Percentiles rank a stretch among this genome's conserved stretches.
Conservation (phyloP, 2,329 filamentous ascomycete species). For the Fusarium fracticaudum region DNA sequence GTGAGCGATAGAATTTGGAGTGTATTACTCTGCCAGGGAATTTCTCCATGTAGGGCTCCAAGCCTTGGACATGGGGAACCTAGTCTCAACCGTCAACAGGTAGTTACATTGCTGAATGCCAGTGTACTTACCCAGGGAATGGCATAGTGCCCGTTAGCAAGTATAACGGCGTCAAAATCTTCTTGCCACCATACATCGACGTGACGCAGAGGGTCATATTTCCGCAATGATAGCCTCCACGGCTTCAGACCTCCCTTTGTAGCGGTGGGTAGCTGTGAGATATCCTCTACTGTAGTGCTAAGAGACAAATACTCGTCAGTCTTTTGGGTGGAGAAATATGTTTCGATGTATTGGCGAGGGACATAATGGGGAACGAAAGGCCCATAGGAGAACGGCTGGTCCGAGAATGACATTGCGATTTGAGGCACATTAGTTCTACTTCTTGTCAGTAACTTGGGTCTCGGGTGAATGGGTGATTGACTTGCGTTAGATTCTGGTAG, state of each 20-base stretch:
- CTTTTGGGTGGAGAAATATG: conserved; percentile 62
- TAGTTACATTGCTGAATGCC: fast-evolving
- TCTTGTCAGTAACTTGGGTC: fast-evolving
- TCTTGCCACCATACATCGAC: conserved; percentile 66
- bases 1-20: conserved; percentile 57
- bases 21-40: conserved; percentile 55
- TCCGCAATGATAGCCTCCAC: conserved; percentile 61
- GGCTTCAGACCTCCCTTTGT: conserved; percentile 24
- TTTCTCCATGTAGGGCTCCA: conserved; percentile 50
- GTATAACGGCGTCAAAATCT: conserved; percentile 55
- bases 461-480: neutral
- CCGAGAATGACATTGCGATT: conserved; percentile 66
- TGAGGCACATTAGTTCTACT: conserved; percentile 64
- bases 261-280: conserved; percentile 47
- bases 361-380: conserved; percentile 66
- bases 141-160: conserved; percentile 57
- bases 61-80: conserved; percentile 58
- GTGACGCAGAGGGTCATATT: conserved; percentile 53
- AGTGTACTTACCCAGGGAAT: conserved; percentile 54
- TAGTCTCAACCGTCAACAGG: conserved; percentile 16
- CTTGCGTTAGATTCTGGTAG: conserved; percentile 62
- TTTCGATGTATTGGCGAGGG: conserved; percentile 64
- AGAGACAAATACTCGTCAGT: conserved; percentile 58
- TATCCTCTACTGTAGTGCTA: conserved; percentile 62
- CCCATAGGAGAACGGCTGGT: conserved; percentile 62